These are phyloP conservation scores for Iris pallida DNA, from an alignment of 116 monocot species.

Conservation along the genomic window DNA sequence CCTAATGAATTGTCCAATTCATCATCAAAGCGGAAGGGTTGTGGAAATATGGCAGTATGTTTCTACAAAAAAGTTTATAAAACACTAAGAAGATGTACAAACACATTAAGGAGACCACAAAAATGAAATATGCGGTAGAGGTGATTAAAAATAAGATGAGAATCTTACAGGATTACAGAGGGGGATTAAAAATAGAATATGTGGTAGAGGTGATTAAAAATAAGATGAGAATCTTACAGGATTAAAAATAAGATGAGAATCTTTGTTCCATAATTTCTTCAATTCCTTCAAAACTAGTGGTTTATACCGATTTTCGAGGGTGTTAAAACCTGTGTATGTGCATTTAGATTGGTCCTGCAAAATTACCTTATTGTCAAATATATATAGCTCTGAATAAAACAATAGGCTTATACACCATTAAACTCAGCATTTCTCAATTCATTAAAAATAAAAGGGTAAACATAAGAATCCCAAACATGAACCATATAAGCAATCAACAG, in stretches of 20 bases:
- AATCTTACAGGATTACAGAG: slow-evolving; percentile 72
- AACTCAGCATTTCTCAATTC: too few species aligned
- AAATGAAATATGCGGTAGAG: too few species aligned
- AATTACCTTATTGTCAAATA: not conserved
- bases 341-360: slow-evolving; percentile 74
- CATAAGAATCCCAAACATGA: too few species aligned
- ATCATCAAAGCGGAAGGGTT: slow-evolving; percentile 36
- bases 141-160: slow-evolving; percentile 1
- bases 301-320: slow-evolving; percentile 55
- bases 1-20: slow-evolving; percentile 60
- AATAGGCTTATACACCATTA: too few species aligned
- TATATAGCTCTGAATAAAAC: too few species aligned
- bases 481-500: too few species aligned
- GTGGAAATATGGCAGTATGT: slow-evolving; percentile 74
- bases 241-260: too few species aligned
- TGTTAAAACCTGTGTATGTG: slow-evolving; percentile 55
- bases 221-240: slow-evolving; percentile 38
- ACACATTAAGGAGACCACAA: too few species aligned
- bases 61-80: slow-evolving; percentile 29
- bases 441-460: too few species aligned
- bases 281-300: slow-evolving; percentile 85
- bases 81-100: too few species aligned
- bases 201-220: slow-evolving; percentile 94
- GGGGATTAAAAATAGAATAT: too few species aligned
- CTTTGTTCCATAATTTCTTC: slow-evolving; percentile 75